These are phyloP conservation scores for Phytophthora quininea DNA, from an alignment of 352 stramenopile genomes.

Conservation along the genomic window DNA sequence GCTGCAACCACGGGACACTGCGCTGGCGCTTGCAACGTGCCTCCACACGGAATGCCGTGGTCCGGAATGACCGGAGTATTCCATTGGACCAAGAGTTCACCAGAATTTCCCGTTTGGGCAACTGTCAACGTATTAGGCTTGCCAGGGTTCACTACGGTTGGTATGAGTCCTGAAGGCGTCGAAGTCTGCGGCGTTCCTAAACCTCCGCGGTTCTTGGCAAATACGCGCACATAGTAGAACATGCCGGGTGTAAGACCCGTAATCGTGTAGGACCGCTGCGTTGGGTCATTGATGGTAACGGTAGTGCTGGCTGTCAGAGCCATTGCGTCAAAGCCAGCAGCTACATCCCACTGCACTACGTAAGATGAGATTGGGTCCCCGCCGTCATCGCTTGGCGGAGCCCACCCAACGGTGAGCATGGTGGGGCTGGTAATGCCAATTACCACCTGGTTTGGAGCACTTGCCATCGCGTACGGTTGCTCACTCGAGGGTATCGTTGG, in stretches of 20 bases:
- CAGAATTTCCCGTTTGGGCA: conserved; percentile 23
- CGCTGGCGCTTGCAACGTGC: conserved; percentile 57
- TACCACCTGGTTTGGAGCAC: conserved; percentile 85
- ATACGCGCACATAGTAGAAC: conserved; percentile 91
- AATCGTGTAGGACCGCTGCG: conserved; percentile 79
- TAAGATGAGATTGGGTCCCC: conserved; percentile 90
- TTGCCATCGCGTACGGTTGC: conserved; percentile 92
- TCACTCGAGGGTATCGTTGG: conserved; percentile 84
- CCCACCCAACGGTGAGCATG: conserved; percentile 92
- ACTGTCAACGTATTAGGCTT: conserved; percentile 63
- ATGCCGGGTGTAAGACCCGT: conserved; percentile 78
- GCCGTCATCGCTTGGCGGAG: conserved; percentile 83
- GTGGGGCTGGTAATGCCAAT: conserved; percentile 80
- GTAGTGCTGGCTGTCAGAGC: conserved; percentile 62
- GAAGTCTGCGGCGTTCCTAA: conserved; percentile 60
- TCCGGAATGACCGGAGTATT: conserved; percentile 58
- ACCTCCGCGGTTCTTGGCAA: conserved; percentile 72
- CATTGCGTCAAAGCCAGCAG: conserved; percentile 86
- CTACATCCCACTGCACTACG: conserved; percentile 93
- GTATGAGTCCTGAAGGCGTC: conserved; percentile 51
- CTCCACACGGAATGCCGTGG: conserved; percentile 70
- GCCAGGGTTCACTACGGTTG: conserved; percentile 56
- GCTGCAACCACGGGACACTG: conserved; percentile 66
- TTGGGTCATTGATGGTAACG: conserved; percentile 53
- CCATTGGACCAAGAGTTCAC: conserved; percentile 64